Evolutionary conservation across 2,329 filamentous ascomycete species (phyloP).

Genomic region (Claviceps purpurea): DNA sequence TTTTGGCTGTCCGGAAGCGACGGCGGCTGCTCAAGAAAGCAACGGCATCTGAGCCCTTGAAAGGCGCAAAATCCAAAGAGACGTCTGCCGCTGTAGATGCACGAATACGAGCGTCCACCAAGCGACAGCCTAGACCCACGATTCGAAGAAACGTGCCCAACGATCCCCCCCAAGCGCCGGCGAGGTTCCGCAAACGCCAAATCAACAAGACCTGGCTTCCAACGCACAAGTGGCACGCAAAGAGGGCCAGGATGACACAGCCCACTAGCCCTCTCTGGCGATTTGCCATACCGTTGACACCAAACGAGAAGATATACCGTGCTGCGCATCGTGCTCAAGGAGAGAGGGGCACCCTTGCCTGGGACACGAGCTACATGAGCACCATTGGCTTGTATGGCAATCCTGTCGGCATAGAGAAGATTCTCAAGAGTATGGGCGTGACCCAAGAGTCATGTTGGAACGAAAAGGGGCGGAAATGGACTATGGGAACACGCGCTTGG

Average conservation of each 20-base stretch:
- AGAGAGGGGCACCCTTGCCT: slow-evolving; percentile 64
- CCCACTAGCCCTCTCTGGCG: slow-evolving; percentile 75
- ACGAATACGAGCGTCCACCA: slow-evolving; percentile 8
- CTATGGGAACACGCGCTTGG: slow-evolving; percentile 36
- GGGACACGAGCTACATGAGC: slow-evolving; percentile 91
- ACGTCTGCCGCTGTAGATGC: slow-evolving; percentile 6
- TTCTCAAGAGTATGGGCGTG: slow-evolving; percentile 54
- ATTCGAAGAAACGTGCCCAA: slow-evolving; percentile 59
- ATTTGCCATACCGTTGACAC: slow-evolving; percentile 72
- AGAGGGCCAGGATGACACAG: slow-evolving; percentile 76
- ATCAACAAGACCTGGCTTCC: slow-evolving; percentile 85
- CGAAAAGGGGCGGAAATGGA: slow-evolving; percentile 57
- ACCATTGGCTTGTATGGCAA: slow-evolving; percentile 67
- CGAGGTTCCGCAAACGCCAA: slow-evolving; percentile 74
- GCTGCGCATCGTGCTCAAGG: slow-evolving; percentile 71
- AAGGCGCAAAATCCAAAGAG: slow-evolving; percentile 4
- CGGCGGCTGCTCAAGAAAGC: slow-evolving; percentile 24
- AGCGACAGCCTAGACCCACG: slow-evolving; percentile 39
- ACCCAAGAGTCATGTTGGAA: slow-evolving; percentile 48
- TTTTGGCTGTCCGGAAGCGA: slow-evolving; percentile 44
- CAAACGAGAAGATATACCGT: slow-evolving; percentile 80
- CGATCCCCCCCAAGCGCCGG: slow-evolving; percentile 37
- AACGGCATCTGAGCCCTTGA: slow-evolving; percentile 8
- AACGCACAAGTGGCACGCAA: slow-evolving; percentile 88
- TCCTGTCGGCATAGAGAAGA: slow-evolving; percentile 46